A percentile compares a stretch with the other conserved stretches of the same genome.
phyloP scores from a whole-genome alignment of 768 basidiomycete genomes.

The Suillus americanus region DNA sequence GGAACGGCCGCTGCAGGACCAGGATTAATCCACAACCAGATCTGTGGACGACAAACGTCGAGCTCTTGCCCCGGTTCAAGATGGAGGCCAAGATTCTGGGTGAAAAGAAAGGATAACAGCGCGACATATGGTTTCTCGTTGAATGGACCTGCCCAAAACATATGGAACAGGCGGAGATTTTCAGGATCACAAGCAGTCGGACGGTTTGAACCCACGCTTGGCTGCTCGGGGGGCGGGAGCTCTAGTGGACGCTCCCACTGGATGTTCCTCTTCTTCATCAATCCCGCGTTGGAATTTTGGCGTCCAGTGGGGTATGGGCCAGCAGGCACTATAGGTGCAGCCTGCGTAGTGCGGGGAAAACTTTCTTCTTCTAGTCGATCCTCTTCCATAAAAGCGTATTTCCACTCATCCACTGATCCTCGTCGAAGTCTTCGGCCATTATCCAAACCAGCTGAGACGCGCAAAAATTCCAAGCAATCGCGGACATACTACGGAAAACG shows the following conservation, averaged over 20 bases:
- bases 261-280: conserved; percentile 55
- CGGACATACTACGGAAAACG: conserved; percentile 72
- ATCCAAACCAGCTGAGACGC: conserved; percentile 83
- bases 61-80: conserved; percentile 37
- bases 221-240: conserved; percentile 46
- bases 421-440: conserved; percentile 70
- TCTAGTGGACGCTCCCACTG: conserved; percentile 57
- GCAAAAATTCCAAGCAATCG: conserved; percentile 88
- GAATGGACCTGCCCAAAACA: conserved; percentile 98
- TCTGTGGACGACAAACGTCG: conserved; percentile 76
- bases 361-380: conserved; percentile 20
- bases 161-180: conserved; percentile 85
- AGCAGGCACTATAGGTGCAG: conserved; percentile 23
- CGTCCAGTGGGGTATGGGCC: conserved; percentile 24
- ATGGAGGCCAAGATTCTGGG: conserved; percentile 86
- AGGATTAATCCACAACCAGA: conserved; percentile 97
- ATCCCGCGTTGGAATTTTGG: conserved; percentile 52
- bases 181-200: conserved; percentile 64
- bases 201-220: conserved; percentile 41
- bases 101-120: conserved; percentile 87
- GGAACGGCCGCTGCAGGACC: conserved; percentile 85
- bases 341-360: conserved; percentile 2
- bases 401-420: conserved; percentile 73
- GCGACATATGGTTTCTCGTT: conserved; percentile 97
- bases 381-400: conserved; percentile 73